These are phyloP conservation scores for Pythium folliculosum DNA, from an alignment of 352 stramenopile species.

Conservation along the genomic window DNA sequence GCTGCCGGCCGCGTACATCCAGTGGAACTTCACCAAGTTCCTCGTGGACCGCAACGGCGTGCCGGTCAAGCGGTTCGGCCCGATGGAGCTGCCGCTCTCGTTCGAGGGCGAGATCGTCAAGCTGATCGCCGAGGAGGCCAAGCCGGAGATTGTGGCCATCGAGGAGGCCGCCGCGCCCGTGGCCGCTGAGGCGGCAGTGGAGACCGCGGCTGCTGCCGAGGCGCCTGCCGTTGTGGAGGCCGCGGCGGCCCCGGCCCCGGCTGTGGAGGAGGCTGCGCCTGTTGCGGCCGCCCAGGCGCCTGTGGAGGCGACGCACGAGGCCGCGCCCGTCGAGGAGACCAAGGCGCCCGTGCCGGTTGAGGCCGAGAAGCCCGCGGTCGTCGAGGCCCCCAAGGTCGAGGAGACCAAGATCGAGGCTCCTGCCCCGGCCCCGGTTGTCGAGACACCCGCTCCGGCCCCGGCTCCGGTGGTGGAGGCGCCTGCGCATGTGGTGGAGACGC, in stretches of 20 bases:
- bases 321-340: slow-evolving; percentile 9
- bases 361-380: slow-evolving; percentile 2
- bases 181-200: slow-evolving; percentile 3
- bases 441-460: too few relatives aligned
- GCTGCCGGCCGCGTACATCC: slow-evolving; percentile 68
- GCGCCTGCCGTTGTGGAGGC: neutral
- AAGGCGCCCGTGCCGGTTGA: slow-evolving; percentile 2
- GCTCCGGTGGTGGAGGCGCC: neutral
- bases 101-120: slow-evolving; percentile 82
- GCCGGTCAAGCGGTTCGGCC: slow-evolving; percentile 71
- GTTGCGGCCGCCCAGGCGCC: neutral
- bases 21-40: slow-evolving; percentile 93
- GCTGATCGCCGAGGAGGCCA: slow-evolving; percentile 44
- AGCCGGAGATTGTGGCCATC: slow-evolving; percentile 23
- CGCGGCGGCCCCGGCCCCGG: neutral
- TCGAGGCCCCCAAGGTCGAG: neutral
- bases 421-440: neutral
- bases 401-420: neutral
- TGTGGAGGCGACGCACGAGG: slow-evolving; percentile 5
- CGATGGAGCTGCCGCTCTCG: slow-evolving; percentile 63
- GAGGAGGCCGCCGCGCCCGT: slow-evolving; percentile 28
- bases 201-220: neutral
- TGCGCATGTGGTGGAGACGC: slow-evolving; percentile 14
- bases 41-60: slow-evolving; percentile 80
- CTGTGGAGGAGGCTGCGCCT: slow-evolving; percentile 1